Conservation (phyloP, 2,329 filamentous ascomycete genomes). For the Pseudogymnoascus pannorum region DNA sequence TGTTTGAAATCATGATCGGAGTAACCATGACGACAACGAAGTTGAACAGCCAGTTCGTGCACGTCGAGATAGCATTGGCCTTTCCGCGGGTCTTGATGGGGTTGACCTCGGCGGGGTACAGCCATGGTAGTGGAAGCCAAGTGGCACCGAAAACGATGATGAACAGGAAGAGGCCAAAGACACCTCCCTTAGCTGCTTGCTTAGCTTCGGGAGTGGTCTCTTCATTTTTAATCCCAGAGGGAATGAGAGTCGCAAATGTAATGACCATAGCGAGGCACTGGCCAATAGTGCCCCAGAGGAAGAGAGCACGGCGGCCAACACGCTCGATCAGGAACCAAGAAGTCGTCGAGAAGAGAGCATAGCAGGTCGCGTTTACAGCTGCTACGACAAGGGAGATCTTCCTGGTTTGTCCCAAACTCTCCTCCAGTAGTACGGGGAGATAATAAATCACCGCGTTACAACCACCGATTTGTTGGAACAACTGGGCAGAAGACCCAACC, state of each 20-base stretch:
- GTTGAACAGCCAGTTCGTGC: slow-evolving; percentile 7
- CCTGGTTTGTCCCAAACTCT: background rate
- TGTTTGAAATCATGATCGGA: slow-evolving; percentile 1
- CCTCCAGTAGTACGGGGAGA: background rate
- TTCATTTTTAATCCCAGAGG: background rate
- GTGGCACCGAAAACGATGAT: slow-evolving; percentile 4
- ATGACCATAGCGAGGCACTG: slow-evolving; percentile 4
- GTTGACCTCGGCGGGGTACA: slow-evolving; percentile 7
- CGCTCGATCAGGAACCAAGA: slow-evolving; percentile 39
- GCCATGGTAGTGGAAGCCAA: slow-evolving; percentile 4
- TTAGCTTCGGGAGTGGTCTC: background rate
- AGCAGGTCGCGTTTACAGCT: slow-evolving; percentile 31
- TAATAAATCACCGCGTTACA: slow-evolving; percentile 35
- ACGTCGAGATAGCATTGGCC: background rate
- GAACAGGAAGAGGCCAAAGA: background rate
- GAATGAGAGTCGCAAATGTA: background rate
- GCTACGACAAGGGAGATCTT: background rate
- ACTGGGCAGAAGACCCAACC: slow-evolving; percentile 24
- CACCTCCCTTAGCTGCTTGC: background rate
- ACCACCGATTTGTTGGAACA: slow-evolving; percentile 40
- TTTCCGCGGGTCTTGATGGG: background rate
- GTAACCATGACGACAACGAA: slow-evolving; percentile 7
- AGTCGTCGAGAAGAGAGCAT: slow-evolving; percentile 35
- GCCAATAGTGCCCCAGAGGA: slow-evolving; percentile 38
- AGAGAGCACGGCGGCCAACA: slow-evolving; percentile 58